Percentiles rank a stretch among this genome's conserved stretches.
Conservation (phyloP, 176 grass and related monocot species). For the Saccharum spontaneum region DNA sequence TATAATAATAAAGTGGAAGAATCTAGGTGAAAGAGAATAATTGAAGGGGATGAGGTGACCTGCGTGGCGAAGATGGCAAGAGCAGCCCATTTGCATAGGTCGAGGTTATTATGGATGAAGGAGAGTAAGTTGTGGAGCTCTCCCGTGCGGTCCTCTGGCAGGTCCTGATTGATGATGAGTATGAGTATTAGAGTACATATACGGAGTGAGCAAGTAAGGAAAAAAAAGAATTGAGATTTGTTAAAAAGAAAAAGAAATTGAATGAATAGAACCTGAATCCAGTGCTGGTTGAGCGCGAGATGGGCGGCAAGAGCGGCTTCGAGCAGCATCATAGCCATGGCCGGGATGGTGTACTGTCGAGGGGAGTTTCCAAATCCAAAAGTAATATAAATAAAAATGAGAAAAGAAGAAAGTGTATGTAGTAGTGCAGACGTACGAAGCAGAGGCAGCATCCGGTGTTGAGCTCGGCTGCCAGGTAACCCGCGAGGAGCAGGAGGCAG, state of each 20-base stretch:
- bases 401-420: too few species aligned
- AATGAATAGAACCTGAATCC: slow-evolving; percentile 56
- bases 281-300: slow-evolving; percentile 61
- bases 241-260: too few species aligned
- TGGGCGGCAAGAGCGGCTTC: slow-evolving; percentile 48
- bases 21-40: not conserved
- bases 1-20: not conserved
- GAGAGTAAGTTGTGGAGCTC: slow-evolving; percentile 62
- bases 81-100: slow-evolving; percentile 65
- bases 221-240: too few species aligned
- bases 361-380: too few species aligned
- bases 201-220: too few species aligned
- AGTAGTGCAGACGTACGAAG: not conserved
- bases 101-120: slow-evolving; percentile 70
- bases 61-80: slow-evolving; percentile 55
- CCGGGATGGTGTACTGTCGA: slow-evolving; percentile 45
- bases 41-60: slow-evolving; percentile 25
- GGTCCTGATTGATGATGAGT: slow-evolving; percentile 39
- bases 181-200: too few species aligned
- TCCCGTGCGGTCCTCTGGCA: slow-evolving; percentile 78
- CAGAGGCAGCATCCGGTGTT: slow-evolving; percentile 52
- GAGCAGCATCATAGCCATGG: slow-evolving; percentile 38
- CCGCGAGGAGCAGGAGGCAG: slow-evolving; percentile 48
- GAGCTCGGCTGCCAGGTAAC: slow-evolving; percentile 58
- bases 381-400: too few species aligned